These are phyloP conservation scores for Rossbeevera mucosa DNA, from an alignment of 768 basidiomycete genomes.

Conservation along the genomic window DNA sequence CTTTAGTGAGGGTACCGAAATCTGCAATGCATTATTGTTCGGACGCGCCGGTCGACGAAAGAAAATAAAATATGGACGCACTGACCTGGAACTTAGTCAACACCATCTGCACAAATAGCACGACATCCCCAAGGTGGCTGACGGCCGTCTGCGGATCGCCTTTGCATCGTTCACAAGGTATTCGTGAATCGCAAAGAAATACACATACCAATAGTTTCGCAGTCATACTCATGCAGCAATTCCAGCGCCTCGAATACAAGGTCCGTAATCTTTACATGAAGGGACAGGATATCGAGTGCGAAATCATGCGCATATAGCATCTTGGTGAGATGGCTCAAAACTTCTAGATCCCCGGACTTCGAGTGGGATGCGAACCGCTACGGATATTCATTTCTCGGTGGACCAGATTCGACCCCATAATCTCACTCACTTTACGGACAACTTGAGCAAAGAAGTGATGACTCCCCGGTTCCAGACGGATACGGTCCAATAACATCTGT, in stretches of 20 bases:
- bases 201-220: constrained; percentile 70
- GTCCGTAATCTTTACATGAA: constrained; percentile 62
- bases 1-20: constrained; percentile 45
- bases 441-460: constrained; percentile 57
- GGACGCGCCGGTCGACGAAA: background rate
- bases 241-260: constrained; percentile 58
- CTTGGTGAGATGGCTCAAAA: constrained; percentile 66
- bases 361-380: constrained; percentile 59
- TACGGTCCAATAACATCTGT: constrained; percentile 31
- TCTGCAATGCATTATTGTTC: constrained; percentile 33
- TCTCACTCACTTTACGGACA: constrained; percentile 48
- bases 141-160: constrained; percentile 84
- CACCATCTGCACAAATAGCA: constrained; percentile 65
- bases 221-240: constrained; percentile 70
- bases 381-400: background rate
- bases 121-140: constrained; percentile 72
- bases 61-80: background rate
- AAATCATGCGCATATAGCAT: constrained; percentile 54
- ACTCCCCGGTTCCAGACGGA: constrained; percentile 52
- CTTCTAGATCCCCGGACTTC: constrained; percentile 57
- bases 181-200: background rate
- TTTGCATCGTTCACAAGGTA: constrained; percentile 24
- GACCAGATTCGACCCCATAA: background rate
- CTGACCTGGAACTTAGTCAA: constrained; percentile 62
- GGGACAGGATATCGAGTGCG: constrained; percentile 62